phyloP scores from a whole-genome alignment of 805 yeast species.

The Saccharomyces eubayanus region DNA sequence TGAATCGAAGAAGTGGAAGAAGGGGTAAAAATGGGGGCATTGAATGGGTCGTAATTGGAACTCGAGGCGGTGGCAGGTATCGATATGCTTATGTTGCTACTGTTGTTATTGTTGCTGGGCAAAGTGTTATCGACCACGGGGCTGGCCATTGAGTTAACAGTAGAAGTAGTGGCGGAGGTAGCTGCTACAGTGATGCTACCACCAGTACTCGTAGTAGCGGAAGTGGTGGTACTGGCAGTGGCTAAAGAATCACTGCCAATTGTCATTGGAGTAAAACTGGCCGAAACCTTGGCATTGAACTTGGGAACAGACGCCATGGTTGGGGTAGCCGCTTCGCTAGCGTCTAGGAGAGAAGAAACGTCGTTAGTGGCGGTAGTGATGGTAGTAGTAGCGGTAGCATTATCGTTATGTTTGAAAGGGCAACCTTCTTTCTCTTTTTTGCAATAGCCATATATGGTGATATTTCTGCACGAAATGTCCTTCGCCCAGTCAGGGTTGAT shows the following conservation, averaged over 20 bases:
- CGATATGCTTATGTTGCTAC: background rate
- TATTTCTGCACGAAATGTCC: slow-evolving; percentile 74
- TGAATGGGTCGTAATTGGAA: background rate
- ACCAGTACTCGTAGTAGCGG: background rate
- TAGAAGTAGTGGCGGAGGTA: background rate
- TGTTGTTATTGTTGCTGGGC: background rate
- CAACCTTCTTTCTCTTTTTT: slow-evolving; percentile 84
- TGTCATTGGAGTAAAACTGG: slow-evolving; percentile 44
- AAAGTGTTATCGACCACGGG: background rate
- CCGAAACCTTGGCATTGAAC: slow-evolving; percentile 47
- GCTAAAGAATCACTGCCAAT: slow-evolving; percentile 1
- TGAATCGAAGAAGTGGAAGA: background rate
- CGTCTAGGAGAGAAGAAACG: background rate
- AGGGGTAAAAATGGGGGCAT: background rate
- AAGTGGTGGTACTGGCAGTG: slow-evolving; percentile 1
- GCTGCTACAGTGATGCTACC: background rate
- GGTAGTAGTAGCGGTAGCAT: slow-evolving; percentile 9
- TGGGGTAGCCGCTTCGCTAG: slow-evolving; percentile 2
- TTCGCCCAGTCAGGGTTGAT: slow-evolving; percentile 45
- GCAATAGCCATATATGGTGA: slow-evolving; percentile 80
- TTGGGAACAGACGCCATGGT: slow-evolving; percentile 22
- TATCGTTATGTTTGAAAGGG: slow-evolving; percentile 60
- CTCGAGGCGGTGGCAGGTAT: background rate
- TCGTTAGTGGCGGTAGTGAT: background rate
- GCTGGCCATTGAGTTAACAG: background rate